Evolutionary conservation across 148 eudicot genomes (phyloP), one percentile per base, ranked within the genome.

Genomic region (Beta vulgaris): DNA sequence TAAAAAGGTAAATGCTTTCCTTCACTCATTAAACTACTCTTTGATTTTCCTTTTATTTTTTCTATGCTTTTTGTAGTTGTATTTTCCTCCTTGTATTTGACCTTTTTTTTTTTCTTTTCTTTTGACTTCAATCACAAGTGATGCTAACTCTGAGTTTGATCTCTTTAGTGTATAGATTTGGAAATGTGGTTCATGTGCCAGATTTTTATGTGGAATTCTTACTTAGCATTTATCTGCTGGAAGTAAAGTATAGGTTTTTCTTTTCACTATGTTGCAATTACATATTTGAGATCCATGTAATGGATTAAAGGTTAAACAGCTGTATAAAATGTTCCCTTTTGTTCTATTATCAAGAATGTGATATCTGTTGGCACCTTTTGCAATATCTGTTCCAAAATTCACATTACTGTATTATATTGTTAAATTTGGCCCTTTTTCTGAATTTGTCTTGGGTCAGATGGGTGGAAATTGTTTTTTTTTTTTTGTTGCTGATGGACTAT

Each of bases 1-100:
- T 26, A 31, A 32, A 77, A 77, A n/a, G 79, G 79, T 77, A 69
- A 77, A 77, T 77, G 46, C 74, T 58, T 69, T 77, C 37, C 74
- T 59, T 77, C 79, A 35, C 44, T 69, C 23, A 6, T 62, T 28
- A 46, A 69, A 25, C 59, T 59, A 44, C 35, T 48, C 28, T 39
- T 4, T 21, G 1, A 26, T 31, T 39, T 31, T 26, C 23, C 26
- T 31, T 16, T 13, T 36, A n/a, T 16, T 28, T 43, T 58, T 42
- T 49, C 14, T 36, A 21, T 7, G 13, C 9, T 49, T 29, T 71
- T 14, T 34, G 18, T 44, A 29, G n/a, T 73, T 54, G 15, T 11
- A 4, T 66, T 54, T 65, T 48, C 6, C 37, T 40, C 29, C 29
- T 31, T 46, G 36, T 39, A 16, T 51, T 51, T 51, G 26, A 21